Percentiles rank a stretch among this genome's conserved stretches.
Conservation (phyloP, 305 asterid genomes). For the Solanum hybrid region DNA sequence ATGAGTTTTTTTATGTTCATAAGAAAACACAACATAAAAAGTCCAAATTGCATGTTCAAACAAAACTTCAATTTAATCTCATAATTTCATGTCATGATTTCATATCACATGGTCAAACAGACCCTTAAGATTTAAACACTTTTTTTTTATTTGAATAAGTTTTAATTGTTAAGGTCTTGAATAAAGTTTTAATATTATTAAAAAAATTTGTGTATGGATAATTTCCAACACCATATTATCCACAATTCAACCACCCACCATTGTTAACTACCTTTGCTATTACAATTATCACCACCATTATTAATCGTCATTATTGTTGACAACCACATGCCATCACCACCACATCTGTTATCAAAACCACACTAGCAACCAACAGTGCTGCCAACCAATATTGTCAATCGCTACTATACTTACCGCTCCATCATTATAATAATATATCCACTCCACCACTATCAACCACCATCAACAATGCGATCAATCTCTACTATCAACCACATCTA, state of each 20-base stretch:
- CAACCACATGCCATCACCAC: background rate
- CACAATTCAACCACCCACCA: background rate
- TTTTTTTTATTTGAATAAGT: too few species aligned
- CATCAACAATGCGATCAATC: background rate
- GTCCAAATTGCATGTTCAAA: too few species aligned
- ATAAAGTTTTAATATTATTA: background rate
- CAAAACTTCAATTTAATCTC: too few species aligned
- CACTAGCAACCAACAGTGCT: too few species aligned
- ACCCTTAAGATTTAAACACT: background rate
- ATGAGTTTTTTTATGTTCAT: too few species aligned
- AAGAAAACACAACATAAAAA: too few species aligned
- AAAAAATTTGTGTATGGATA: too few species aligned
- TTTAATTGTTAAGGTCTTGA: background rate
- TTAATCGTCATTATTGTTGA: background rate
- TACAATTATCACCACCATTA: background rate
- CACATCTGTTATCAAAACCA: background rate
- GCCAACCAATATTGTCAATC: background rate
- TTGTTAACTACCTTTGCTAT: too few species aligned
- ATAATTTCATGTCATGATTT: too few species aligned
- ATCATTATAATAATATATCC: too few species aligned
- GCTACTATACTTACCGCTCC: too few species aligned
- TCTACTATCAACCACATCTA: background rate
- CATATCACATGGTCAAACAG: background rate
- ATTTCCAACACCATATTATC: background rate
- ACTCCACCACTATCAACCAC: background rate